phyloP scores from a whole-genome alignment of 2,329 filamentous ascomycete genomes.

The Exophiala spinifera region DNA sequence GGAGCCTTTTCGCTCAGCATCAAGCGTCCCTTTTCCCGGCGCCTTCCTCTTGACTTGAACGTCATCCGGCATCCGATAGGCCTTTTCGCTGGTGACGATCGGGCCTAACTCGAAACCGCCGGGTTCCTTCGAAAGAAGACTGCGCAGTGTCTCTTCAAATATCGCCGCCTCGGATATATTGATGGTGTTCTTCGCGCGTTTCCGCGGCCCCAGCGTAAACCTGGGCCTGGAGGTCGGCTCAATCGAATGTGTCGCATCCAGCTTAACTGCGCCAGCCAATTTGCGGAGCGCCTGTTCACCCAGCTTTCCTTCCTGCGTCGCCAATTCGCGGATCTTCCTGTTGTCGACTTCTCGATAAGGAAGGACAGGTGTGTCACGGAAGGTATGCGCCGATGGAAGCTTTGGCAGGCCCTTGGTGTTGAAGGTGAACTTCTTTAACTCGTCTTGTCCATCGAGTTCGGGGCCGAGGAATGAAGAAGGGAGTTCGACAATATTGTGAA shows the following conservation, averaged over 20 bases:
- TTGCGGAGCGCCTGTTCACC: constrained; percentile 64
- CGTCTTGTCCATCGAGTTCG: constrained; percentile 47
- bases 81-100: constrained; percentile 60
- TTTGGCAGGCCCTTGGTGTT: constrained; percentile 60
- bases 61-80: constrained; percentile 49
- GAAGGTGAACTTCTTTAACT: constrained; percentile 49
- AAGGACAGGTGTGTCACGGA: constrained; percentile 58
- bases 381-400: constrained; percentile 64
- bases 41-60: constrained; percentile 33
- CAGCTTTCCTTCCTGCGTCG: constrained; percentile 62
- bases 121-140: constrained; percentile 42
- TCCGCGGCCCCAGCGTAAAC: constrained; percentile 35
- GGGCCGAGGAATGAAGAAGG: constrained; percentile 49
- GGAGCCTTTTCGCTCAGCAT: constrained; percentile 25
- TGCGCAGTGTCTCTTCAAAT: constrained; percentile 56
- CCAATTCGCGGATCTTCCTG: constrained; percentile 58
- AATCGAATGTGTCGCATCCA: constrained; percentile 41
- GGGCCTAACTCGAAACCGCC: constrained; percentile 44
- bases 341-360: constrained; percentile 59
- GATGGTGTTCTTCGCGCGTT: constrained; percentile 16
- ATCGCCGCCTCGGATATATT: constrained; percentile 44
- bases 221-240: constrained; percentile 36
- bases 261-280: constrained; percentile 50
- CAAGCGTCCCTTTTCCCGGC: constrained; percentile 24
- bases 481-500: constrained; percentile 33